Conservation (phyloP, 1,284 basidiomycete species). For the Melampsora larici-populina region DNA sequence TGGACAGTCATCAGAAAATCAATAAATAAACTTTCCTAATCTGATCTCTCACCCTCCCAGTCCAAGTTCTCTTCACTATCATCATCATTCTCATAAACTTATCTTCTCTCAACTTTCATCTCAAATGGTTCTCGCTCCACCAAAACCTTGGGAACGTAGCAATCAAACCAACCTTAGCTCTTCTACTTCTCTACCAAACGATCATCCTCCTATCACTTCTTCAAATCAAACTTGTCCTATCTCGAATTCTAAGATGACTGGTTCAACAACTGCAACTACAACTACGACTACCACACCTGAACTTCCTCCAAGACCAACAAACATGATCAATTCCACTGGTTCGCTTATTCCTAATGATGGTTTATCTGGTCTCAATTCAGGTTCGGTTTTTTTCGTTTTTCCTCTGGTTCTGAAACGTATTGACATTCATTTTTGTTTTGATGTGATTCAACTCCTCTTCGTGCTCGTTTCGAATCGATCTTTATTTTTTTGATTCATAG, state of each 20-base stretch:
- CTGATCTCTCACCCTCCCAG: too few relatives aligned
- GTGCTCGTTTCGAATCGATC: not conserved
- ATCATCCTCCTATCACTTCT: not conserved
- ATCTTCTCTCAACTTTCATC: too few relatives aligned
- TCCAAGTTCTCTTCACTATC: too few relatives aligned
- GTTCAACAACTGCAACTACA: not conserved
- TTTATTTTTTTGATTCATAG: not conserved
- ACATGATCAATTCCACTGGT: slow-evolving; percentile 1
- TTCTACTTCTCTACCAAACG: too few relatives aligned
- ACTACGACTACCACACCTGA: not conserved
- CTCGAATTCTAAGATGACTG: not conserved
- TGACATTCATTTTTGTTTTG: not conserved
- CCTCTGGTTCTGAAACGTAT: not conserved
- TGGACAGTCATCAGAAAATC: too few relatives aligned
- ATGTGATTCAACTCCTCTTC: too few relatives aligned
- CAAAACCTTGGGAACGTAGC: slow-evolving; percentile 40
- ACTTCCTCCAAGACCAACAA: slow-evolving; percentile 15
- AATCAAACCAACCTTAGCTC: not conserved
- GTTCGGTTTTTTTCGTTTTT: not conserved
- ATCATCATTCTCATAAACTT: too few relatives aligned
- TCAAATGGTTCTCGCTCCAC: slow-evolving; percentile 27
- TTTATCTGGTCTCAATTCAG: not conserved
- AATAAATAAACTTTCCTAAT: too few relatives aligned
- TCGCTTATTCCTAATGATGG: not conserved
- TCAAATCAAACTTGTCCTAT: not conserved